Percentiles rank a stretch among this genome's conserved stretches.
phyloP scores from a whole-genome alignment of 768 basidiomycete species.

The Lepiota venenata region DNA sequence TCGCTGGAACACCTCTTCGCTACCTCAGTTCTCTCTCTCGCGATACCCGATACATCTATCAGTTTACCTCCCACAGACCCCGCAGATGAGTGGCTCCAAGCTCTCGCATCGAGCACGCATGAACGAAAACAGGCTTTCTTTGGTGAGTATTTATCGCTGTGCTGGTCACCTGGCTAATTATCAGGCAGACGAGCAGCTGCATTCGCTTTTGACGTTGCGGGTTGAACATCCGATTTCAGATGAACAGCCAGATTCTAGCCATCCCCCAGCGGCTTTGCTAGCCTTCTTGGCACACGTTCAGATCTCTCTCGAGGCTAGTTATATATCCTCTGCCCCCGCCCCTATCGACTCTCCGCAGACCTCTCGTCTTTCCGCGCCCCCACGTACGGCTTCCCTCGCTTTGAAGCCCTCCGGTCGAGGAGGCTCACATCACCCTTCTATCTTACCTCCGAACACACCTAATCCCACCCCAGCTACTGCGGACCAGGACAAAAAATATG shows the following conservation, averaged over 20 bases:
- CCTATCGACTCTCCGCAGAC: conserved; percentile 31
- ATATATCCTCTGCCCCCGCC: conserved; percentile 54
- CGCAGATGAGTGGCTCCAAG: conserved; percentile 55
- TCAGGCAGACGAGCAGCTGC: conserved; percentile 52
- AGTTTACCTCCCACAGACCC: conserved; percentile 48
- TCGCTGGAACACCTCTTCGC: conserved; percentile 64
- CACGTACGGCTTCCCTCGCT: conserved; percentile 48
- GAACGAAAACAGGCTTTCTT: conserved; percentile 74
- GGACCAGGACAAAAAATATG: conserved; percentile 73
- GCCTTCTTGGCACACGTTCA: conserved; percentile 68
- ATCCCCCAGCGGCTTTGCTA: conserved; percentile 47
- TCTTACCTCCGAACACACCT: conserved; percentile 81
- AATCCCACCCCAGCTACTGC: conserved; percentile 76
- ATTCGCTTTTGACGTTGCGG: conserved; percentile 43
- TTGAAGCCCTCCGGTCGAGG: conserved; percentile 27
- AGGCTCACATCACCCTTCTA: conserved; percentile 52
- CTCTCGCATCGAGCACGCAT: conserved; percentile 34
- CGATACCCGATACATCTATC: conserved; percentile 62
- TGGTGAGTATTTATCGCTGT: conserved; percentile 40
- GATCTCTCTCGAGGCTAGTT: conserved; percentile 78
- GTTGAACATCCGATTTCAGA: conserved; percentile 57
- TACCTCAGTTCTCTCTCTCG: conserved; percentile 54
- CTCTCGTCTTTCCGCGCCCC: conserved; percentile 43
- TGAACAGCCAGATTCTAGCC: conserved; percentile 29
- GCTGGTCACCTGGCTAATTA: conserved; percentile 21